These are phyloP conservation scores for Malassezia obtusa DNA, from an alignment of 1,284 basidiomycete species.

Conservation along the genomic window DNA sequence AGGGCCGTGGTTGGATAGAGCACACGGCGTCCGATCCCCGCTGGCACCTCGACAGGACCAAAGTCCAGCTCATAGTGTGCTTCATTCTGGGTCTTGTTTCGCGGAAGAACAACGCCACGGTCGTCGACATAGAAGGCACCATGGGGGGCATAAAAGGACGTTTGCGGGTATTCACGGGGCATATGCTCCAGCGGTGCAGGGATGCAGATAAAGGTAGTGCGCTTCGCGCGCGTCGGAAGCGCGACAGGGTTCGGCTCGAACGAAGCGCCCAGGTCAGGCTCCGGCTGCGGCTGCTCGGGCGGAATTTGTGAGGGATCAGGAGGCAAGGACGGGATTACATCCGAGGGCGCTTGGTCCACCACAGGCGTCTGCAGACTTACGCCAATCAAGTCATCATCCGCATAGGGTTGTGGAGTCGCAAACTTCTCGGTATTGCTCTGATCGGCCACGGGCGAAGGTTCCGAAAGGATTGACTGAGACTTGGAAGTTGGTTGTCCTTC, in stretches of 20 bases:
- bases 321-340: background rate
- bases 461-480: background rate
- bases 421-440: background rate
- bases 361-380: conserved; percentile 2
- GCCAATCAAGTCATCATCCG: conserved; percentile 2
- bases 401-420: background rate
- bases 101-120: conserved; percentile 11
- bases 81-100: background rate
- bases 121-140: conserved; percentile 8
- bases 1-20: conserved; percentile 39
- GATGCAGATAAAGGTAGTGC: conserved; percentile 7
- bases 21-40: conserved; percentile 37
- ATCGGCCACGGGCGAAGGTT: background rate
- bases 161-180: background rate
- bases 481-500: background rate
- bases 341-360: background rate
- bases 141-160: conserved; percentile 4
- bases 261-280: background rate
- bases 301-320: background rate
- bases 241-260: background rate
- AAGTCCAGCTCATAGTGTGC: background rate
- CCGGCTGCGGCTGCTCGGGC: background rate
- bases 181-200: conserved; percentile 1
- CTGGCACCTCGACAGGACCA: conserved; percentile 30
- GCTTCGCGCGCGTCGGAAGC: background rate